These are phyloP conservation scores for Calonectria naviculata DNA, from an alignment of 2,329 filamentous ascomycete genomes.

Conservation along the genomic window DNA sequence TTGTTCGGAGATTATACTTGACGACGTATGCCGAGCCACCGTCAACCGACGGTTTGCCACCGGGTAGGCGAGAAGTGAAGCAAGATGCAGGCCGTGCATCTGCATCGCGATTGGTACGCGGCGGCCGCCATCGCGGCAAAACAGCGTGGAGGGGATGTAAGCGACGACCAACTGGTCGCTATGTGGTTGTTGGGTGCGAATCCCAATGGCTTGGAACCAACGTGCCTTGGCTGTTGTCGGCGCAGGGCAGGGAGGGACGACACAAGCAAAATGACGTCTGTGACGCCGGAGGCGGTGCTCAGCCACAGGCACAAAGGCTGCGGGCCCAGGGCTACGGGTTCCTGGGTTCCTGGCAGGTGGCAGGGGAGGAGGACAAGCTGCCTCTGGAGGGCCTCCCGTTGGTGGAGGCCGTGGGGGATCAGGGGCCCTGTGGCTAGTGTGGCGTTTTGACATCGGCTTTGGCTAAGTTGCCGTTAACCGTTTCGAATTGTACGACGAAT, in stretches of 20 bases:
- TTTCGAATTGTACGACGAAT: not conserved
- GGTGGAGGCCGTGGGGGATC: not conserved
- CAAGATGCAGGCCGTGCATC: not conserved
- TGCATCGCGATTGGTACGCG: not conserved
- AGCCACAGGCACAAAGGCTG: conserved; percentile 10
- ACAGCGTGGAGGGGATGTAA: not conserved
- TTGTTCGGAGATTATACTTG: conserved; percentile 9
- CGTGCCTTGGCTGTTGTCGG: conserved; percentile 1
- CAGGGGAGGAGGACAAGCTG: not conserved
- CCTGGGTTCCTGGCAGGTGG: not conserved
- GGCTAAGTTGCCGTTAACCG: not conserved
- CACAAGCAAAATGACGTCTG: not conserved
- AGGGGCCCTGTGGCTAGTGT: conserved; percentile 10
- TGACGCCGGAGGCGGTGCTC: conserved; percentile 2
- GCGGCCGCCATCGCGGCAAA: not conserved
- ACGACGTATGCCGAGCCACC: not conserved
- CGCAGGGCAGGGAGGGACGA: not conserved
- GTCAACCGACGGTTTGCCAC: not conserved
- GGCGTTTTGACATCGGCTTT: not conserved
- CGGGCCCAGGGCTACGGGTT: not conserved
- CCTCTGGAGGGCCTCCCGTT: conserved; percentile 14
- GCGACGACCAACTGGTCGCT: not conserved
- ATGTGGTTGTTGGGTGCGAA: not conserved
- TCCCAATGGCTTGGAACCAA: not conserved
- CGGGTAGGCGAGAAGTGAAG: not conserved